Conservation (phyloP, 495 filamentous ascomycete genomes). For the Neurospora sp. region DNA sequence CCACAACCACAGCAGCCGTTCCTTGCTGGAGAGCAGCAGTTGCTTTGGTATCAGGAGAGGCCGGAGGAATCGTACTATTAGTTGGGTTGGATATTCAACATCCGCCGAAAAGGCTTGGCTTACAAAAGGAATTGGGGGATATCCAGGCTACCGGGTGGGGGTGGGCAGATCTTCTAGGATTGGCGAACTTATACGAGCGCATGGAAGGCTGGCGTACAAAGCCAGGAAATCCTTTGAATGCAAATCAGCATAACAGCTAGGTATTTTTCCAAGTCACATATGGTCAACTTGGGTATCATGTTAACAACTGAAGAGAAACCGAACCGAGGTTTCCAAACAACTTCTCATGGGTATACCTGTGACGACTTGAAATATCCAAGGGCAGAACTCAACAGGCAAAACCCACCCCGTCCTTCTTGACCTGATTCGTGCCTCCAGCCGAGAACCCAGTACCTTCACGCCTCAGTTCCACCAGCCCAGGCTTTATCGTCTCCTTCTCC, state of each 20-base stretch:
- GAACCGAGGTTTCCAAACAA: not conserved
- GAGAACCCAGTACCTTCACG: conserved; percentile 93
- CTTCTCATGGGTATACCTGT: not conserved
- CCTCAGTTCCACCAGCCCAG: conserved; percentile 74
- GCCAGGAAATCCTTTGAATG: not conserved
- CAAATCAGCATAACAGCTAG: not conserved
- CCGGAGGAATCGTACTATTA: not conserved
- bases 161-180: not conserved
- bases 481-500: conserved; percentile 49
- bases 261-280: not conserved
- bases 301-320: not conserved
- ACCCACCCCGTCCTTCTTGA: conserved; percentile 66
- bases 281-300: not conserved
- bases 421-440: conserved; percentile 69
- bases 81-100: not conserved
- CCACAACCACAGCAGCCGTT: not conserved
- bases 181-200: not conserved
- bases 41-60: not conserved
- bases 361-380: not conserved
- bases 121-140: not conserved
- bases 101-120: not conserved
- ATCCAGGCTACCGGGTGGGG: not conserved
- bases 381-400: conserved; percentile 60
- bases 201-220: not conserved
- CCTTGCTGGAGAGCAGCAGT: not conserved